These are phyloP conservation scores for Tulasnella sp. DNA, from an alignment of 768 basidiomycete genomes.

Conservation along the genomic window DNA sequence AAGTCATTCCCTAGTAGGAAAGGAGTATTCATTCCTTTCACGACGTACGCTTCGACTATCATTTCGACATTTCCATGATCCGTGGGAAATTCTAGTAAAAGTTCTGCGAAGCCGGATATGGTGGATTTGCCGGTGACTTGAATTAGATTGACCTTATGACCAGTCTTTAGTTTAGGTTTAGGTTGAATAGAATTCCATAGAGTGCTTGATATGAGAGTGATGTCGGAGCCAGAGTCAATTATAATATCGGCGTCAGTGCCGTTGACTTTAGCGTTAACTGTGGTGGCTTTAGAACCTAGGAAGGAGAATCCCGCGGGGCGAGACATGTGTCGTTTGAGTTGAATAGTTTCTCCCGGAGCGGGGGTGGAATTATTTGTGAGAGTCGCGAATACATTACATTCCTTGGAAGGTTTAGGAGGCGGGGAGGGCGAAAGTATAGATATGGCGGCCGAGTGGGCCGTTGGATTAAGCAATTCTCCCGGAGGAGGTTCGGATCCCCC, in stretches of 20 bases:
- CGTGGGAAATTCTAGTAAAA: not conserved
- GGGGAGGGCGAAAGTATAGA: not conserved
- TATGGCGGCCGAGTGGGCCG: not conserved
- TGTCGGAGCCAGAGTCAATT: too few species aligned
- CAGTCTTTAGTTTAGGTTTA: constrained; percentile 33
- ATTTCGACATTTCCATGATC: not conserved
- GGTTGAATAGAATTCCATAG: constrained; percentile 14
- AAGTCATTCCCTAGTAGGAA: constrained; percentile 35
- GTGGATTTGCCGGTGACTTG: too few species aligned
- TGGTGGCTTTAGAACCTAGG: constrained; percentile 38
- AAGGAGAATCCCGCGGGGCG: constrained; percentile 40
- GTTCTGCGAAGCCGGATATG: constrained; percentile 35
- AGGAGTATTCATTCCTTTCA: too few species aligned
- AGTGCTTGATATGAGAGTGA: constrained; percentile 29
- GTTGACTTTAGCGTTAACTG: constrained; percentile 20
- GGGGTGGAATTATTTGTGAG: not conserved
- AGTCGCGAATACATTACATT: not conserved
- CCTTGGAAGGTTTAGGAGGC: not conserved
- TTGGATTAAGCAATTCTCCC: not conserved
- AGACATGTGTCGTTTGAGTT: constrained; percentile 34
- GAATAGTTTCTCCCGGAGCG: not conserved
- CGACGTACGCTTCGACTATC: constrained; percentile 7
- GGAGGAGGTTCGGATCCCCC: too few species aligned
- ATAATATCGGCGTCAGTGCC: constrained; percentile 30
- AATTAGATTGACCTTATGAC: too few species aligned